These are phyloP conservation scores for Gaertneriomyces semiglobifer DNA, from an alignment of 192 early-diverging fungal genomes.

Conservation along the genomic window DNA sequence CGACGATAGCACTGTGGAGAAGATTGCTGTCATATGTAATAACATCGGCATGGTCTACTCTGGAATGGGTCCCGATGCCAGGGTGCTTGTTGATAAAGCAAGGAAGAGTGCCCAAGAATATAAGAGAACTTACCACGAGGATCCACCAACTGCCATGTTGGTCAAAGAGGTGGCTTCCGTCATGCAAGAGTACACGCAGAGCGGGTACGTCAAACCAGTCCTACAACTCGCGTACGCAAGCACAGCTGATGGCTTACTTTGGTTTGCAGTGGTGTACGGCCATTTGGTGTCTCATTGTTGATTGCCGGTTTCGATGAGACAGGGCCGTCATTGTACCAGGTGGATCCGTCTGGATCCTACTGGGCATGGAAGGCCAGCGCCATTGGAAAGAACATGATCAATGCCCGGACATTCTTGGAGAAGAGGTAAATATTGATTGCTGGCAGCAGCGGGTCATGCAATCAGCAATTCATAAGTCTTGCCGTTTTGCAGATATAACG, in stretches of 20 bases:
- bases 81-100: constrained; percentile 91
- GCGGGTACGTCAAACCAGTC: constrained; percentile 59
- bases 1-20: constrained; percentile 88
- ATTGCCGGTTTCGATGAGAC: constrained; percentile 91
- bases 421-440: constrained; percentile 66
- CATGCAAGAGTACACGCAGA: constrained; percentile 99
- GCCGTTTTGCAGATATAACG: constrained; percentile 61
- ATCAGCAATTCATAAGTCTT: not conserved
- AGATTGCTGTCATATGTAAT: constrained; percentile 82
- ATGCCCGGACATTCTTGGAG: constrained; percentile 98
- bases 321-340: constrained; percentile 93
- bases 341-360: constrained; percentile 98
- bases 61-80: constrained; percentile 98
- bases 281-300: constrained; percentile 97
- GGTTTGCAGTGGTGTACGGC: constrained; percentile 85
- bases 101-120: constrained; percentile 96
- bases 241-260: not conserved
- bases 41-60: constrained; percentile 99
- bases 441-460: not conserved
- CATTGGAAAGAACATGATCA: constrained; percentile 99
- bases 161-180: constrained; percentile 95
- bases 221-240: too few relatives aligned
- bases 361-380: constrained; percentile 99
- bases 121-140: constrained; percentile 87
- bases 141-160: constrained; percentile 91